Base-by-base conservation (phyloP, 2,329 filamentous ascomycete species). In the Penicillium sp. region DNA sequence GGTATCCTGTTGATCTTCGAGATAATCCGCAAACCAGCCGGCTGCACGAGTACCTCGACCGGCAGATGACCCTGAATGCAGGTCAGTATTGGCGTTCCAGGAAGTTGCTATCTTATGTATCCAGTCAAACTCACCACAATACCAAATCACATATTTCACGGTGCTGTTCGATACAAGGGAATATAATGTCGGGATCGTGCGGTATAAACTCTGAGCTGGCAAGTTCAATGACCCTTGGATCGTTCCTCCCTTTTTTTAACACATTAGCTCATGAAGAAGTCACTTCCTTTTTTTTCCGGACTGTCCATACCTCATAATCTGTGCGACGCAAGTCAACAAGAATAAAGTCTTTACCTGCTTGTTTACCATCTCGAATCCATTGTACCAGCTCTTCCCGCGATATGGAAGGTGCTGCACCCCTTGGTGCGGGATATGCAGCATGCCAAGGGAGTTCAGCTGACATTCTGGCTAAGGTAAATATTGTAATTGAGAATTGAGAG, bases 1-100 rank as follows among this genome's bases (percentile, higher is more conserved):
- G 0, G 46, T 61, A 55, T 81, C 77, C 1, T 67, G 64, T 35
- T 76, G 65, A 1, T 78, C 71, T 3, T 68, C 64, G 31, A 85
- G 67, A 55, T 82, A 74, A 64, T 85, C 83, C 4, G 72, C 73
- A 63, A 85, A 81, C 82, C 82, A 85, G 8, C 74, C 77, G 1
- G 81, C 81, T 2, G 80, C 77, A n/a, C 83, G 75, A 2, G 74
- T 79, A 3, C 82, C 84, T 3, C 83, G 79, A 5, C 82, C 83
- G 2, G 61, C 60, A 2, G 81, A 85, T 1, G 83, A 85, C 2
- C 79, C 83, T 85, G 40, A 29, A 40, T 1, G 6, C 6, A 16
- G 9, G 29, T 50, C 18, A 56, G 35, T 22, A 44, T 31, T 20
- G 5, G 13, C 20, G 22, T 13, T 14, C 13, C 53, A 34, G 26